Conservation (phyloP, 192 early-diverging fungal genomes). For the Mortierella claussenii region DNA sequence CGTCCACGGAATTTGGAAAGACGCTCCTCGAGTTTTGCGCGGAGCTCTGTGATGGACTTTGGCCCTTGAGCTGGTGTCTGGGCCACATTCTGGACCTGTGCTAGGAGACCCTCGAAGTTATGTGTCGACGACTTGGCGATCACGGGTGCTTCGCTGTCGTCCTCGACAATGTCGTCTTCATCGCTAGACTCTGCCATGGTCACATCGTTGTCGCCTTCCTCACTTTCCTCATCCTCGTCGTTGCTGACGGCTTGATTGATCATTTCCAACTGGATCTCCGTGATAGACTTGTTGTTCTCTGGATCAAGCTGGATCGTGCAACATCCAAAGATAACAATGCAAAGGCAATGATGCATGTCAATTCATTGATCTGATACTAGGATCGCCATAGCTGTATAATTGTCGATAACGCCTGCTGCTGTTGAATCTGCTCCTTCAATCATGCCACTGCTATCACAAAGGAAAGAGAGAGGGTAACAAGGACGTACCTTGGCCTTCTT, state of each 20-base stretch:
- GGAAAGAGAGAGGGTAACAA: slow-evolving; percentile 1
- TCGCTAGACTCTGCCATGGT: slow-evolving; percentile 48
- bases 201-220: slow-evolving; percentile 39
- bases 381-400: slow-evolving; percentile 1
- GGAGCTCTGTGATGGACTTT: slow-evolving; percentile 37
- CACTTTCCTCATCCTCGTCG: slow-evolving; percentile 35
- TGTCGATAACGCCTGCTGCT: too few relatives aligned
- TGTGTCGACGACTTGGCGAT: slow-evolving; percentile 35
- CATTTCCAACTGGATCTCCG: slow-evolving; percentile 68
- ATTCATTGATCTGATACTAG: too few relatives aligned
- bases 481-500: slow-evolving; percentile 80
- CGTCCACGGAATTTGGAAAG: slow-evolving; percentile 45
- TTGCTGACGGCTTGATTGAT: slow-evolving; percentile 53
- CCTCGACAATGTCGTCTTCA: slow-evolving; percentile 41
- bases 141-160: slow-evolving; percentile 41
- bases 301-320: slow-evolving; percentile 83
- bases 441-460: background rate
- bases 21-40: slow-evolving; percentile 46
- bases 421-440: too few relatives aligned
- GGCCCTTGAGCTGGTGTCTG: slow-evolving; percentile 47
- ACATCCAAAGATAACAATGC: background rate
- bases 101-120: slow-evolving; percentile 41
- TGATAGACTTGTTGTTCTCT: slow-evolving; percentile 76
- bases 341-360: background rate
- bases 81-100: slow-evolving; percentile 37